phyloP scores from a whole-genome alignment of 192 early-diverging fungal species.

The Rhizophagus sp. region DNA sequence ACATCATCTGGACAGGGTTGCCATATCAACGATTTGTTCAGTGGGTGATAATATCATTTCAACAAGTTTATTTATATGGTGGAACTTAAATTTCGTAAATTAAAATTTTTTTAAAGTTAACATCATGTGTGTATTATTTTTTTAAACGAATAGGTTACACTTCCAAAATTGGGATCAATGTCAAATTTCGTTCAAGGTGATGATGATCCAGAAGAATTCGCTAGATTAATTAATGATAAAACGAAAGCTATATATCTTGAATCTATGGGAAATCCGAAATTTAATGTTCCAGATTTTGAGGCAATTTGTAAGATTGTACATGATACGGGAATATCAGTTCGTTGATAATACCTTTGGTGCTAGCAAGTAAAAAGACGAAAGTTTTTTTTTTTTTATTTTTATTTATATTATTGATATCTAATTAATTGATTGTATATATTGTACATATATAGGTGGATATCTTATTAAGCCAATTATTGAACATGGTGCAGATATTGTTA shows the following conservation, averaged over 20 bases:
- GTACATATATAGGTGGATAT: conserved; percentile 54
- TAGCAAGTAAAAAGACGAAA: conserved; percentile 23
- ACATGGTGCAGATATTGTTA: conserved; percentile 94
- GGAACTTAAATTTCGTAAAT: conserved; percentile 61
- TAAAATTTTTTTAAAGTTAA: too few relatives aligned
- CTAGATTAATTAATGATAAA: conserved; percentile 78
- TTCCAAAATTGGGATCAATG: conserved; percentile 60
- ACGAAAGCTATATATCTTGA: conserved; percentile 92
- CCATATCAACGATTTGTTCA: conserved; percentile 75
- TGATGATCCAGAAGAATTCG: conserved; percentile 71
- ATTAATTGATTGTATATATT: background rate
- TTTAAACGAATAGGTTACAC: conserved; percentile 6
- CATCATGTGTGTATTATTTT: background rate
- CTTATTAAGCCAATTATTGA: conserved; percentile 80
- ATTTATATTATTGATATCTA: background rate
- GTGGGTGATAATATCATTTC: conserved; percentile 90
- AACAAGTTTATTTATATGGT: conserved; percentile 70
- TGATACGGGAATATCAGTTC: conserved; percentile 76
- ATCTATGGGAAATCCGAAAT: conserved; percentile 89
- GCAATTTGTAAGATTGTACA: conserved; percentile 81
- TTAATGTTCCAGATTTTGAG: conserved; percentile 85
- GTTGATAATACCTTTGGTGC: conserved; percentile 98
- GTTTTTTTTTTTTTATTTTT: background rate
- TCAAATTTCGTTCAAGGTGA: conserved; percentile 70
- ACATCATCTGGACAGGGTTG: conserved; percentile 68